Base-by-base conservation (phyloP, 306 rosid genomes). In the Malus fusca region DNA sequence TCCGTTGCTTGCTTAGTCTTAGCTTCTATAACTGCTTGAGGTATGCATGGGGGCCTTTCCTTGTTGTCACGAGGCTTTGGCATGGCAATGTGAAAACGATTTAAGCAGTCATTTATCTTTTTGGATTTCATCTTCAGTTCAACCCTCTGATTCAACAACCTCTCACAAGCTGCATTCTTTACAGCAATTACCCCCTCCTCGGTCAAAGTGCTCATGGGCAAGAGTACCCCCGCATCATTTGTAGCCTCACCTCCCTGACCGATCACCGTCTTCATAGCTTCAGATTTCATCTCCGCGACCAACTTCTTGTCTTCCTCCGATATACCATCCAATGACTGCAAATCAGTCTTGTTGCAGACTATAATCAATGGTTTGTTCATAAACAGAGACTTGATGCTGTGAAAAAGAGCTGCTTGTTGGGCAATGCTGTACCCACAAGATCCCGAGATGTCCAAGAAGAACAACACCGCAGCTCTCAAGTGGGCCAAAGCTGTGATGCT, bases 321-420 rank as follows among this genome's bases (percentile, higher is more conserved):
- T 66, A 93, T 71, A 56, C 92, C 88, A 63, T 93, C 93, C 75
- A 93, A 62, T 26, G 97, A 88, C 82, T 88, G 98, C 89, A 93
- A 75, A 81, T 93, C 98, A 74, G 96, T 91, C 82, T 89, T 93
- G 83, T 91, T 93, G 77, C 85, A 84, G 82, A 84, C 87, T 26
- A 84, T 70, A 42, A 73, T 58, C 68, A 84, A 68, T 12, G 85
- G 87, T 48, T 80, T 77, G 75, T 80, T 84, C 87, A 84, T 74
- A 30, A 80, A 84, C 58, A 84, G 59, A 59, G 85, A 85, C 83
- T 85, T 82, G 18, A 93, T 93, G 82, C 97, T 80, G 76, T 91
- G 93, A 84, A 93, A 93, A n/a, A 93, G 86, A 73, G 98, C 93
- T 4, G 97, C 97, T 88, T 93, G 97, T 75, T 91, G 98, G 21